Percentiles rank a stretch among this genome's conserved stretches.
These are phyloP conservation scores for Curvularia eragrostidis DNA, from an alignment of 2,329 filamentous ascomycete species.

Conservation along the genomic window DNA sequence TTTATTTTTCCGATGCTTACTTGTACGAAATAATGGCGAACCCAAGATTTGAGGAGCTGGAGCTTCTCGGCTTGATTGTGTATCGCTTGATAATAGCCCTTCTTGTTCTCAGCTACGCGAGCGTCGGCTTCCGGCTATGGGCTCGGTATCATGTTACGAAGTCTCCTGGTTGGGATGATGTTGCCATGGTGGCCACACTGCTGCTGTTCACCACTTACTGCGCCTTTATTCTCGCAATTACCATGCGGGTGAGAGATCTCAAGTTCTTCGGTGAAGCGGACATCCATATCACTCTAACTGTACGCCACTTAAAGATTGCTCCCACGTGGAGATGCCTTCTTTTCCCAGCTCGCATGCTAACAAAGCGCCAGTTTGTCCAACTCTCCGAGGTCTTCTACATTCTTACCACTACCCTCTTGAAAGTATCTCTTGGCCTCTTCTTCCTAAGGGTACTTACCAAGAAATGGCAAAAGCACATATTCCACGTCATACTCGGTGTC, in stretches of 20 bases:
- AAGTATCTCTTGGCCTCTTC: constrained; percentile 50
- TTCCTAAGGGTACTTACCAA: constrained; percentile 45
- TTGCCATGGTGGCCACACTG: constrained; percentile 39
- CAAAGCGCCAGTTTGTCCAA: constrained; percentile 35
- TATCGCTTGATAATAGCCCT: constrained; percentile 35
- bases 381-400: constrained; percentile 60
- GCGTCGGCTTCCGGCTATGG: constrained; percentile 44
- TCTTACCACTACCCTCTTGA: constrained; percentile 57
- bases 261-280: constrained; percentile 22
- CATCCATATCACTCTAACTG: constrained; percentile 28
- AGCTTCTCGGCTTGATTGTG: constrained; percentile 28
- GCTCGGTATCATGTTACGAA: constrained; percentile 44
- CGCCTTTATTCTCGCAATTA: constrained; percentile 35
- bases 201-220: constrained; percentile 39
- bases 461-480: constrained; percentile 36
- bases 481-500: constrained; percentile 7
- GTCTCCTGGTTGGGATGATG: constrained; percentile 46
- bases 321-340: neutral
- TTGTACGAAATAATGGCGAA: constrained; percentile 9
- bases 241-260: constrained; percentile 12
- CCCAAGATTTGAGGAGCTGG: constrained; percentile 24
- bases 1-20: constrained; percentile 10
- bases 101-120: constrained; percentile 36
- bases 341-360: constrained; percentile 4
- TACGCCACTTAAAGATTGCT: constrained; percentile 12